Conservation (phyloP, 495 filamentous ascomycete species). For the Letharia columbiana region DNA sequence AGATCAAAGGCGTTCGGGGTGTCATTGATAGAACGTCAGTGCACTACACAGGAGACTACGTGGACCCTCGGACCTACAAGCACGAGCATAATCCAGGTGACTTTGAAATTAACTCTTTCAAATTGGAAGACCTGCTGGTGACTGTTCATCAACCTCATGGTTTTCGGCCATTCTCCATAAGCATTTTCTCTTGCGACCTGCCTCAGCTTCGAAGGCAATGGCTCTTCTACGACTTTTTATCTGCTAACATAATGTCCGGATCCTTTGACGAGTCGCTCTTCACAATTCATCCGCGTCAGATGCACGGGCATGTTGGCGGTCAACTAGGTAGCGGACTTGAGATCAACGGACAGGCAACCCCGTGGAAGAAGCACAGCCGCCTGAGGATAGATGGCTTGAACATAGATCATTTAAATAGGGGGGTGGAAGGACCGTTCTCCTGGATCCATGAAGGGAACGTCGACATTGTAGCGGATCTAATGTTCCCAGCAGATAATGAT, state of each 20-base stretch:
- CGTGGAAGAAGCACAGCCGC: constrained; percentile 89
- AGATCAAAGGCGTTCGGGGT: constrained; percentile 92
- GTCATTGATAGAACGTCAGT: constrained; percentile 84
- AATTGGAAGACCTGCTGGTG: constrained; percentile 85
- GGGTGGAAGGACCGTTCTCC: constrained; percentile 87
- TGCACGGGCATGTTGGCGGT: constrained; percentile 57
- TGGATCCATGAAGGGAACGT: constrained; percentile 97
- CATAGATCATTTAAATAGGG: constrained; percentile 92
- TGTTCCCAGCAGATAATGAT: constrained; percentile 79
- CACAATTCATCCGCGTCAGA: constrained; percentile 90
- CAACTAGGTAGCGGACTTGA: constrained; percentile 45
- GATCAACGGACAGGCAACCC: constrained; percentile 40
- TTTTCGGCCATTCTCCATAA: constrained; percentile 89
- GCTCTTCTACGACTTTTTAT: constrained; percentile 95
- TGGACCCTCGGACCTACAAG: constrained; percentile 79
- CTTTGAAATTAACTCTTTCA: constrained; percentile 94
- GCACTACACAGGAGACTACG: constrained; percentile 54
- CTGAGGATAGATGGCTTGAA: constrained; percentile 86
- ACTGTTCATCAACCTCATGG: constrained; percentile 83
- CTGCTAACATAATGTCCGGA: constrained; percentile 90
- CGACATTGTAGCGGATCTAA: constrained; percentile 91
- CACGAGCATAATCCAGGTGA: constrained; percentile 86
- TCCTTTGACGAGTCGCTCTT: constrained; percentile 94
- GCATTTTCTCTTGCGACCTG: constrained; percentile 90
- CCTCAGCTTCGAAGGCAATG: constrained; percentile 90